Evolutionary conservation across 2,329 filamentous ascomycete genomes (phyloP).

Genomic region (Aspergillus ochraceoroseus): DNA sequence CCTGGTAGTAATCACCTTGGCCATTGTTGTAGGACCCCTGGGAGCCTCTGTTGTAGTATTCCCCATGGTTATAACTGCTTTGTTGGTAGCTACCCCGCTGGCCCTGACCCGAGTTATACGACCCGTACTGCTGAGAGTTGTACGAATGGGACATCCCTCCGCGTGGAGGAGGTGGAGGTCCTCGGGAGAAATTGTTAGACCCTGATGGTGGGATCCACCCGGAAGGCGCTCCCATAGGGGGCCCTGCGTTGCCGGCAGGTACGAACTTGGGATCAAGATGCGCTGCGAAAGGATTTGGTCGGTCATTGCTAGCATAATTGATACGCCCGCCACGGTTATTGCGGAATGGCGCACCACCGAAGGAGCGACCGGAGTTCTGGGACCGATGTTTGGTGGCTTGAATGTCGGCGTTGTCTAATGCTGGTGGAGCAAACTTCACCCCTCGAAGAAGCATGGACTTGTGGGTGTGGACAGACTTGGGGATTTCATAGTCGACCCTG

Average conservation of each 20-base stretch:
- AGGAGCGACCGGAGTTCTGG: constrained; percentile 61
- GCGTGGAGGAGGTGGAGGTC: constrained; percentile 39
- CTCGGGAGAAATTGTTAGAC: constrained; percentile 31
- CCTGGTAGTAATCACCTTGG: constrained; percentile 23
- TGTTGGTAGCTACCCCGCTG: constrained; percentile 22
- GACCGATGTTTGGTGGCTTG: constrained; percentile 65
- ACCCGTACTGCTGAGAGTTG: constrained; percentile 14
- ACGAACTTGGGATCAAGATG: constrained; percentile 45
- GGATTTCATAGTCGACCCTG: constrained; percentile 83
- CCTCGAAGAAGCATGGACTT: constrained; percentile 93
- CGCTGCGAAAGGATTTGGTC: constrained; percentile 47
- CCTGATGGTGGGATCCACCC: constrained; percentile 36
- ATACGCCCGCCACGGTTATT: constrained; percentile 49
- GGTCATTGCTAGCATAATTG: constrained; percentile 47
- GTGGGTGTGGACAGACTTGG: constrained; percentile 65
- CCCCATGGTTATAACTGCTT: constrained; percentile 19
- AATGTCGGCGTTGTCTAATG: constrained; percentile 70
- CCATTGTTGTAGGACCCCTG: constrained; percentile 24
- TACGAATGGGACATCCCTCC: constrained; percentile 31
- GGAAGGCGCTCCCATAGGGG: constrained; percentile 30
- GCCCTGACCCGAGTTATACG: constrained; percentile 15
- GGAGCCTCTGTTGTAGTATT: constrained; percentile 26
- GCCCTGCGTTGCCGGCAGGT: constrained; percentile 29
- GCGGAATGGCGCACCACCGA: constrained; percentile 62
- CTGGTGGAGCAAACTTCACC: constrained; percentile 65